These are phyloP conservation scores for Yamadazyma mexicana DNA, from an alignment of 1,139 yeast species.

Conservation along the genomic window DNA sequence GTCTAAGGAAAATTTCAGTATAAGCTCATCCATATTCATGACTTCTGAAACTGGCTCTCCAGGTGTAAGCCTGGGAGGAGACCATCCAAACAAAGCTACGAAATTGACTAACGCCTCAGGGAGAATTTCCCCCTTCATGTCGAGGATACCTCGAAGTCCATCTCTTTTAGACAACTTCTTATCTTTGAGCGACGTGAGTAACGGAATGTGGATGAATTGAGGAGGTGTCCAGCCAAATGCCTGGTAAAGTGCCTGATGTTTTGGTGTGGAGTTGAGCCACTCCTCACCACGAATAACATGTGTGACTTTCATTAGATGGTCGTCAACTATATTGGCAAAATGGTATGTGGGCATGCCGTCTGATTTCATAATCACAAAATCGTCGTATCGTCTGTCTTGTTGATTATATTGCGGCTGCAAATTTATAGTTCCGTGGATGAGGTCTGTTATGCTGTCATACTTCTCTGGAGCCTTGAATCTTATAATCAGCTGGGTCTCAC, in stretches of 20 bases:
- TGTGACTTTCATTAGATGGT: conserved; percentile 86
- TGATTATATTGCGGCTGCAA: conserved; percentile 78
- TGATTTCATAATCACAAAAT: conserved; percentile 83
- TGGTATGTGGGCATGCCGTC: conserved; percentile 96
- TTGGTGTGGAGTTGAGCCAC: conserved; percentile 96
- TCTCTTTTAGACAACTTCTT: conserved; percentile 85
- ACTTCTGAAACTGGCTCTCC: conserved; percentile 61
- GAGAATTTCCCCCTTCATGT: conserved; percentile 54
- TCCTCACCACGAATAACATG: conserved; percentile 97
- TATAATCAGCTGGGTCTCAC: conserved; percentile 42
- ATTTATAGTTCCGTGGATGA: conserved; percentile 73
- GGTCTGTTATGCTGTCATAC: conserved; percentile 68
- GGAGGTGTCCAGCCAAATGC: conserved; percentile 92
- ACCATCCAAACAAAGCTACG: conserved; percentile 92
- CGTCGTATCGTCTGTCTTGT: conserved; percentile 78
- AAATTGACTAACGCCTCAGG: conserved; percentile 90
- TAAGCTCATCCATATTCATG: conserved; percentile 55
- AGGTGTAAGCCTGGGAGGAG: conserved; percentile 61
- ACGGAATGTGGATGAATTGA: conserved; percentile 81
- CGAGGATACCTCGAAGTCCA: conserved; percentile 73
- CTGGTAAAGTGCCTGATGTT: conserved; percentile 80
- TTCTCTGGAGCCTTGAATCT: conserved; percentile 68
- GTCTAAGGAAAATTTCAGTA: conserved; percentile 51
- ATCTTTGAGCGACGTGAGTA: conserved; percentile 71
- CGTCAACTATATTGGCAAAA: conserved; percentile 94